Conservation (phyloP, 1,139 yeast genomes). For the Kazachstania sp. region DNA sequence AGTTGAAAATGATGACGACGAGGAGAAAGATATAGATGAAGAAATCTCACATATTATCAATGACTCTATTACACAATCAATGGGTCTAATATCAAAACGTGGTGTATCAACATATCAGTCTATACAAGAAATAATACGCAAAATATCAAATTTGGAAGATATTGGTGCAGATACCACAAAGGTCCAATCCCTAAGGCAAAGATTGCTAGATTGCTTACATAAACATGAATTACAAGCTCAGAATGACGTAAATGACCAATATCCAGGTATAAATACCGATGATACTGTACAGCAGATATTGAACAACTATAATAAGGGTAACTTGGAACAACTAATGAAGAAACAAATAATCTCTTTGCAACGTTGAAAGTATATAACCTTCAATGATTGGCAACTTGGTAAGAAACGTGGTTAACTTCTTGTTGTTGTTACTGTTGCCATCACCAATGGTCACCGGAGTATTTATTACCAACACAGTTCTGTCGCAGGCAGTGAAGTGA, state of each 20-base stretch:
- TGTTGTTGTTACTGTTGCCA: too few relatives aligned
- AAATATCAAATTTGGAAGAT: conserved; percentile 5
- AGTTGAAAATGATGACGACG: not conserved
- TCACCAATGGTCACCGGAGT: not conserved
- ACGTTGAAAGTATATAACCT: too few relatives aligned
- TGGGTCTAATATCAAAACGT: conserved; percentile 6
- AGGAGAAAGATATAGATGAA: not conserved
- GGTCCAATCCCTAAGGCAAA: conserved; percentile 2
- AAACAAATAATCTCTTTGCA: not conserved
- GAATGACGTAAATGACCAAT: not conserved
- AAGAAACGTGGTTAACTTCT: too few relatives aligned
- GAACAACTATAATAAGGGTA: conserved; percentile 1
- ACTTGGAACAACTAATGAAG: not conserved
- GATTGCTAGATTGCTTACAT: conserved; percentile 1
- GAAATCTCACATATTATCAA: conserved; percentile 5
- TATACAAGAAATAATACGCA: conserved; percentile 1
- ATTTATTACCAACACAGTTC: not conserved
- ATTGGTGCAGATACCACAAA: conserved; percentile 5
- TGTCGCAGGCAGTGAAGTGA: not conserved
- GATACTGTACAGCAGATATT: not conserved
- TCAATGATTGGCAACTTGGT: too few relatives aligned
- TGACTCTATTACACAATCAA: conserved; percentile 3
- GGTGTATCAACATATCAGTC: conserved; percentile 2
- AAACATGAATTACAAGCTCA: not conserved
- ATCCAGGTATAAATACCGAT: not conserved